These are phyloP conservation scores for Sphagnum fallax DNA, from an alignment of 228 moss, liverwort and hornwort species.

Conservation along the genomic window DNA sequence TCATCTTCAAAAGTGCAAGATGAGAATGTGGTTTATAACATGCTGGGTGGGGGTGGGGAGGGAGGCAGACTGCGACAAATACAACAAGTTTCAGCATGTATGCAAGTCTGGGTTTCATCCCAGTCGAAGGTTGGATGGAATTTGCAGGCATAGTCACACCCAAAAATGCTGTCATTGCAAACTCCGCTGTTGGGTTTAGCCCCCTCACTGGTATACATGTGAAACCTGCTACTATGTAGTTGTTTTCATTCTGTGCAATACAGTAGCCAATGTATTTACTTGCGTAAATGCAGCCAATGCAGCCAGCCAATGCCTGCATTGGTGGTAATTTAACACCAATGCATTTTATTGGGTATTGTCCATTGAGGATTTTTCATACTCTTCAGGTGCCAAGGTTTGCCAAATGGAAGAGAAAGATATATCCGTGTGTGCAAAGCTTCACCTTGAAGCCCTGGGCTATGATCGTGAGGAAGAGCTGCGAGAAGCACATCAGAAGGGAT, in stretches of 20 bases:
- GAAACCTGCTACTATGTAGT: no score
- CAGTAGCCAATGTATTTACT: no score
- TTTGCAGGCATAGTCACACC: conserved; percentile 26
- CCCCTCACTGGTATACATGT: conserved; percentile 10
- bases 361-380: no score
- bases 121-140: conserved; percentile 18
- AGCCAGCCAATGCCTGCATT: no score
- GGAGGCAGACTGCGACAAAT: conserved; percentile 19
- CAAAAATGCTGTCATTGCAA: conserved; percentile 12
- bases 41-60: no score
- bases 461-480: conserved; percentile 15
- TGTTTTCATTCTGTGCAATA: no score
- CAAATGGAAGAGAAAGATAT: conserved; percentile 25
- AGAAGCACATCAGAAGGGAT: conserved; percentile 10
- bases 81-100: conserved; percentile 19
- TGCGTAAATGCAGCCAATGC: no score
- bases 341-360: no score
- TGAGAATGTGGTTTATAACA: no score
- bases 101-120: conserved; percentile 20
- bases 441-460: conserved; percentile 10
- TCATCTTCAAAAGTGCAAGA: no score
- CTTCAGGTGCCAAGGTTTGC: conserved; percentile 12
- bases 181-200: conserved; percentile 11
- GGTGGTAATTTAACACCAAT: no score
- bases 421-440: conserved; percentile 14